Evolutionary conservation across 2,329 filamentous ascomycete species (phyloP), one percentile per base, ranked within the genome.

Genomic region (Cordyceps cateniannulata): DNA sequence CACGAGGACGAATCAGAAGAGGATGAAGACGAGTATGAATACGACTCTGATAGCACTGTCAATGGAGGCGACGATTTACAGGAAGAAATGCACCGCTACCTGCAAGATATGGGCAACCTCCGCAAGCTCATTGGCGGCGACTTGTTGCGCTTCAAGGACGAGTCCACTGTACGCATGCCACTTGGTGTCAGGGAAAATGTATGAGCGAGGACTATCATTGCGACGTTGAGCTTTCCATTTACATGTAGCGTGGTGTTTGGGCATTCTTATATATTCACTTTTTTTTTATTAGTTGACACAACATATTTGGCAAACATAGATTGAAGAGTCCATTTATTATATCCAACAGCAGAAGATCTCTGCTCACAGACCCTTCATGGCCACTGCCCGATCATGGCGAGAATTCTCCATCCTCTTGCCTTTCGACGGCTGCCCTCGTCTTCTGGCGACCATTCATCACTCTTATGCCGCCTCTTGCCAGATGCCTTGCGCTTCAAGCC

Each of bases 11-110:
- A 71, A 25, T 70, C 68, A 6, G 77, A 79, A n/a, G 77, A 79
- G 55, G 82, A 85, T 52, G 82, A 87, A 57, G 83, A 88, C 52
- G 84, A 84, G 47, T 81, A 81, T 27, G 81, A 81, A 47, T 79
- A 82, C 63, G 76, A 78, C 50, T 78, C 76, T 20, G 76, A 76
- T 42, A 76, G 73, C 63, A 77, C 73, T 20, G 72, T 62, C 69
- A 79, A 83, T 54, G 79, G 78, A 49, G 81, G 81, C 18, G 79
- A 81, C 45, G 82, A 93, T 64, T 83, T 93, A 77, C 90, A 97
- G 70, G 86, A 87, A n/a, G 86, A 91, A 69, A 93, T 96, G 80
- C 86, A 93, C 66, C 87, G 88, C 40, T 82, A 98, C 69, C 79
- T 99, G 65, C 85, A 86, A 66, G 93, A 98, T 77, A 88, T 88